Evolutionary conservation across 768 basidiomycete species (phyloP).

Genomic region (Trametes cinnabarina): DNA sequence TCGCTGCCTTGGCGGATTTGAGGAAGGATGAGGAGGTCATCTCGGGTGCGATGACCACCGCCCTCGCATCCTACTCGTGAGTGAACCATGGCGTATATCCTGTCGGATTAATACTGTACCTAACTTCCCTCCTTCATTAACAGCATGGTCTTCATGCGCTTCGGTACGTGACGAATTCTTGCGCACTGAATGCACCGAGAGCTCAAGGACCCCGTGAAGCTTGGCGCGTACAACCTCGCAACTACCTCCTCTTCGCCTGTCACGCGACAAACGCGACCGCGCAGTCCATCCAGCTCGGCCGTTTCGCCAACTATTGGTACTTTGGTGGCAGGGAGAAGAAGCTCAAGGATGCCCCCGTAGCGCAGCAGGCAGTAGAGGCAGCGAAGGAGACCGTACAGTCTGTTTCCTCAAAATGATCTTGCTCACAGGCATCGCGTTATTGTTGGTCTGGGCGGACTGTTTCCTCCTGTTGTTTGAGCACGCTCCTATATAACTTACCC

Average conservation of each 20-base stretch:
- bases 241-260: slow-evolving; percentile 93
- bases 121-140: not conserved
- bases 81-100: slow-evolving; percentile 60
- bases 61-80: slow-evolving; percentile 89
- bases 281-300: slow-evolving; percentile 76
- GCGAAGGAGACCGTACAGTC: slow-evolving; percentile 40
- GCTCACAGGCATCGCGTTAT: not conserved
- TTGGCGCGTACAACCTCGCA: slow-evolving; percentile 93
- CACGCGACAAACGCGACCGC: slow-evolving; percentile 90
- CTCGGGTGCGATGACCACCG: slow-evolving; percentile 94
- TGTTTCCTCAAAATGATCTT: slow-evolving; percentile 25
- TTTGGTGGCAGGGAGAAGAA: slow-evolving; percentile 82
- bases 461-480: not conserved
- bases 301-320: slow-evolving; percentile 91
- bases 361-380: slow-evolving; percentile 48
- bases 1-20: slow-evolving; percentile 90
- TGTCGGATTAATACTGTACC: not conserved
- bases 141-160: slow-evolving; percentile 89
- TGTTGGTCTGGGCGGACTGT: not conserved
- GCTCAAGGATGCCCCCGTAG: slow-evolving; percentile 18
- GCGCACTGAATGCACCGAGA: not conserved
- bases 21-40: slow-evolving; percentile 95
- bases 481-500: slow-evolving; percentile 6
- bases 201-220: slow-evolving; percentile 43
- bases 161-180: slow-evolving; percentile 49